Base-by-base conservation (phyloP, 2,329 filamentous ascomycete species). In the Rugonectria rugulosa region DNA sequence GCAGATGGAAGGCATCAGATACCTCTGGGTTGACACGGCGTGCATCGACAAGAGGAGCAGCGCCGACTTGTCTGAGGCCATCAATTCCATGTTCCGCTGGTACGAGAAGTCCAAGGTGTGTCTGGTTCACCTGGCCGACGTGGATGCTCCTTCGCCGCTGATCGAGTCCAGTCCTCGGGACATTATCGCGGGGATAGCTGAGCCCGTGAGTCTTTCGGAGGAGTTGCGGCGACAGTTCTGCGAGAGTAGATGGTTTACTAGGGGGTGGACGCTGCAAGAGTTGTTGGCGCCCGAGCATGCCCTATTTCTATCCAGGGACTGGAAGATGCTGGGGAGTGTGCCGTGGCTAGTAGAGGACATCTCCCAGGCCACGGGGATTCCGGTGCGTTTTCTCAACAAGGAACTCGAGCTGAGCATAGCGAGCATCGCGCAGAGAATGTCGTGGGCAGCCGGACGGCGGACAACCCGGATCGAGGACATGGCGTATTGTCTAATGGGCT, bases 201-300 rank as follows among this genome's bases (percentile, higher is more conserved):
- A 17, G 17, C 37, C 42, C 9, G 5, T 21, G 6, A 17, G 8
- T n/a, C 32, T 53, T 15, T 37, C 43, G 10, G 26, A 46, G 7
- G 15, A 14, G 89, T 89, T 70, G 7, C 20, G 36, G 48, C 17
- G 21, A 15, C 26, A 57, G 6, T 59, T 65, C 10, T 36, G 53
- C 12, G 29, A 40, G 11, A 43, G 44, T 19, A 29, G 57, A 2
- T 65, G 61, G 55, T 62, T 60, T 26, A 59, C 44, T 19, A 46
- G 55, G 38, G 64, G 57, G 9, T 70, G 48, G 66, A 70, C 60
- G 7, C 55, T 62, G 10, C 43, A 63, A 36, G 62, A 64, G 21
- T 47, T 64, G 10, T 20, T 64, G 4, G 62, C 62, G 3, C 62
- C 62, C 5, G 15, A 24, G 9, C 47, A 31, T 11, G 42, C 53